phyloP scores from a whole-genome alignment of 352 stramenopile species.

The Pythium brassicae region DNA sequence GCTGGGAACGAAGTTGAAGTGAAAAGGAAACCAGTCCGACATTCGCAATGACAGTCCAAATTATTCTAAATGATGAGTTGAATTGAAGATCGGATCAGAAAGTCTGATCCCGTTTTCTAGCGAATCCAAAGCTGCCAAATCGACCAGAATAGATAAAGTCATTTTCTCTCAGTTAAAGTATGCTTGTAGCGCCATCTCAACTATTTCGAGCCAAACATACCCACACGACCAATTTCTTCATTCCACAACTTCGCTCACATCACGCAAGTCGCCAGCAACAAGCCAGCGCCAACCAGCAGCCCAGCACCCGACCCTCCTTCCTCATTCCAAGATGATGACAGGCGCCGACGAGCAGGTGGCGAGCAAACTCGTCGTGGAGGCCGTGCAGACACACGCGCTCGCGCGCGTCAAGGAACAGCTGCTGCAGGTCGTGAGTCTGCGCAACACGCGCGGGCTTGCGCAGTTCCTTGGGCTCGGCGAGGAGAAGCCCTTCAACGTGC shows the following conservation, averaged over 20 bases:
- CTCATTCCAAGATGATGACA: constrained; percentile 40
- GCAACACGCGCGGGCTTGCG: constrained; percentile 75
- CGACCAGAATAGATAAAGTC: background rate
- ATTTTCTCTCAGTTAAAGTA: background rate
- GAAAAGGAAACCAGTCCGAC: no score
- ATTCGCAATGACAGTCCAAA: no score
- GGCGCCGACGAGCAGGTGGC: constrained; percentile 37
- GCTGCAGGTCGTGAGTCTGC: constrained; percentile 56
- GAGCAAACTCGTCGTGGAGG: constrained; percentile 59
- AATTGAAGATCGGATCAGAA: background rate
- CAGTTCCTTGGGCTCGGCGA: constrained; percentile 83
- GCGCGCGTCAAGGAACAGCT: constrained; percentile 67
- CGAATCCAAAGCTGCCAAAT: constrained; percentile 2
- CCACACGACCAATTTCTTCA: background rate
- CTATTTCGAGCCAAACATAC: background rate
- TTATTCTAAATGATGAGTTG: background rate
- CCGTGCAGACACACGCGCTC: constrained; percentile 48
- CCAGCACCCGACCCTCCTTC: background rate
- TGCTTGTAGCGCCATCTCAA: background rate
- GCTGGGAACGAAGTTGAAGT: no score
- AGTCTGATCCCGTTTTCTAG: background rate
- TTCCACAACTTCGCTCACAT: background rate
- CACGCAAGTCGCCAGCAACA: background rate
- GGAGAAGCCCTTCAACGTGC: constrained; percentile 84
- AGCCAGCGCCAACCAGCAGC: constrained; percentile 5